Evolutionary conservation across 1,139 yeast genomes (phyloP).

Genomic region (Arxiozyma slooffiae): DNA sequence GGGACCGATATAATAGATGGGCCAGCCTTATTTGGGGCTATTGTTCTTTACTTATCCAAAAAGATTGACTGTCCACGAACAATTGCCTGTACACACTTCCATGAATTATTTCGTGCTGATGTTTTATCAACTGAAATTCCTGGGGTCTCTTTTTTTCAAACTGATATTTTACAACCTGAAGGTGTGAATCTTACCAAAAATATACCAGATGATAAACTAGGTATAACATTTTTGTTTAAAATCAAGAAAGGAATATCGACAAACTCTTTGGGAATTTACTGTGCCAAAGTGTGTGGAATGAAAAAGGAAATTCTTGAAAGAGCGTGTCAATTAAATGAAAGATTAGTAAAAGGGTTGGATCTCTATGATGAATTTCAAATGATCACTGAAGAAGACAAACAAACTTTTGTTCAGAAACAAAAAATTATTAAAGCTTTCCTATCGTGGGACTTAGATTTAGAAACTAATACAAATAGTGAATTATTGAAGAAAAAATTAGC

Average conservation of each 20-base stretch:
- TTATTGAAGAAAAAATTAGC: constrained; percentile 10
- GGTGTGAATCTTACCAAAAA: background rate
- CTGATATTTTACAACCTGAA: constrained; percentile 25
- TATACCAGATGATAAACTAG: constrained; percentile 7
- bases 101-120: constrained; percentile 32
- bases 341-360: constrained; percentile 16
- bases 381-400: constrained; percentile 16
- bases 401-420: constrained; percentile 17
- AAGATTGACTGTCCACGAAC: constrained; percentile 27
- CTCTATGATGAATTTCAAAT: constrained; percentile 16
- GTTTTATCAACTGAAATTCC: constrained; percentile 12
- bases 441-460: constrained; percentile 27
- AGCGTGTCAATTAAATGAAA: constrained; percentile 25
- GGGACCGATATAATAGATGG: constrained; percentile 43
- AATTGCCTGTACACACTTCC: constrained; percentile 38
- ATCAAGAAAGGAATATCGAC: constrained; percentile 30
- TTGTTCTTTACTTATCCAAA: constrained; percentile 27
- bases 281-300: constrained; percentile 35
- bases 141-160: constrained; percentile 22
- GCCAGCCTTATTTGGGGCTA: constrained; percentile 36
- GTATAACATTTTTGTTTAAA: constrained; percentile 31
- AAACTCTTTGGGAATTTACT: constrained; percentile 34
- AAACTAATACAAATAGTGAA: constrained; percentile 5
- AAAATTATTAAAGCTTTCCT: constrained; percentile 27
- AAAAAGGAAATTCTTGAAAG: constrained; percentile 24